Conservation (phyloP, 495 filamentous ascomycete genomes). For the Neurospora tetraspora region DNA sequence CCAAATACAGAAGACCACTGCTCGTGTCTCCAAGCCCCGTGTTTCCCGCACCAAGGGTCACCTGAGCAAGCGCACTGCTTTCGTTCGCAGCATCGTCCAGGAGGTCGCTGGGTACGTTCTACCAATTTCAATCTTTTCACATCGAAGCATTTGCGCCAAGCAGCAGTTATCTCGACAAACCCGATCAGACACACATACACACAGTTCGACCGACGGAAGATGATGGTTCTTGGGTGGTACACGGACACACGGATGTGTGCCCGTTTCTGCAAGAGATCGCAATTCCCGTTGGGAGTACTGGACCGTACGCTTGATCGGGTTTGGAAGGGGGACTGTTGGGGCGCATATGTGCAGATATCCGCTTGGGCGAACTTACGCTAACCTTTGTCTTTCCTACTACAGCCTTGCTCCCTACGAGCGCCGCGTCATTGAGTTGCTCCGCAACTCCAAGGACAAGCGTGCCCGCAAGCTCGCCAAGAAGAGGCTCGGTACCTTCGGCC, state of each 20-base stretch:
- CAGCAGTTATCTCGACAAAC: not conserved
- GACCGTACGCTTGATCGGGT: not conserved
- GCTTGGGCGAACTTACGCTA: conserved; percentile 1
- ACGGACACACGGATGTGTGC: not conserved
- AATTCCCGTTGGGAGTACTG: not conserved
- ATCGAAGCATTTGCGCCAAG: not conserved
- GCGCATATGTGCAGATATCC: not conserved
- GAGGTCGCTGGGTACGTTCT: conserved; percentile 75
- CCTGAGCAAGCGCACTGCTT: conserved; percentile 83
- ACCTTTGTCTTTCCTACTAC: conserved; percentile 9
- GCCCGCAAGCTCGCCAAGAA: conserved; percentile 99
- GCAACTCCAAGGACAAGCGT: conserved; percentile 99
- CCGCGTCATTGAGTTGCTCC: conserved; percentile 94
- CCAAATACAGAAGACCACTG: conserved; percentile 73
- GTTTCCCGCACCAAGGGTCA: conserved; percentile 86
- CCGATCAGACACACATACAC: not conserved
- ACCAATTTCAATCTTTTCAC: not conserved
- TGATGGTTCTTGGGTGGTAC: not conserved
- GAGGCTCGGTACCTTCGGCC: conserved; percentile 94
- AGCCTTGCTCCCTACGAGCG: conserved; percentile 90
- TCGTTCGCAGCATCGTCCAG: conserved; percentile 85
- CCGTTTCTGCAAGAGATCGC: not conserved
- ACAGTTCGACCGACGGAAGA: not conserved
- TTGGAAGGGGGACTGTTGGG: not conserved
- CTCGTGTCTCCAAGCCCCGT: conserved; percentile 72